Percentiles rank a stretch among this genome's conserved stretches.
Conservation (phyloP, 768 basidiomycete genomes). For the Lentinula raphanica region DNA sequence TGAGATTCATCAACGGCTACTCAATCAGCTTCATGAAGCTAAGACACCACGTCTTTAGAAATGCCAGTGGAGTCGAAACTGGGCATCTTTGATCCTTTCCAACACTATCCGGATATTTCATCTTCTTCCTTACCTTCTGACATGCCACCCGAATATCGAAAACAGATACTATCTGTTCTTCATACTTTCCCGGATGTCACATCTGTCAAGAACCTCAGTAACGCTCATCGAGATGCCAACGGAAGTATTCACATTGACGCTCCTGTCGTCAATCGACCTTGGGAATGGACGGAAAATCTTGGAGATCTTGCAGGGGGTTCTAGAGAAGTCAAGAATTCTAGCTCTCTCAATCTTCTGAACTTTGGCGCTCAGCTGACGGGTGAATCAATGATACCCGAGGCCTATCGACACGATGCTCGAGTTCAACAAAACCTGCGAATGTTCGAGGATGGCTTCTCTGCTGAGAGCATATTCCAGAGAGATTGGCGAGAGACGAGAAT, state of each 20-base stretch:
- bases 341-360: slow-evolving; percentile 66
- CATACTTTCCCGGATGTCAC: slow-evolving; percentile 46
- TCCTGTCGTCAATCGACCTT: slow-evolving; percentile 68
- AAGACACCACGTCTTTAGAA: slow-evolving; percentile 36
- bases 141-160: slow-evolving; percentile 51
- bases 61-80: slow-evolving; percentile 55
- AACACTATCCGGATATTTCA: slow-evolving; percentile 52
- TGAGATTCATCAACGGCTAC: slow-evolving; percentile 23
- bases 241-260: slow-evolving; percentile 45
- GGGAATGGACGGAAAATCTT: slow-evolving; percentile 83
- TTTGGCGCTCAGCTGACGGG: slow-evolving; percentile 65
- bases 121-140: slow-evolving; percentile 49
- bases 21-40: not conserved
- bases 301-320: slow-evolving; percentile 50
- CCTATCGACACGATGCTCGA: slow-evolving; percentile 23
- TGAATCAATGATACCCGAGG: slow-evolving; percentile 40
- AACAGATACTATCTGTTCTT: slow-evolving; percentile 54
- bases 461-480: slow-evolving; percentile 62
- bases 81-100: slow-evolving; percentile 55
- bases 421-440: slow-evolving; percentile 44
- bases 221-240: slow-evolving; percentile 48
- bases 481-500: slow-evolving; percentile 76
- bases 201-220: slow-evolving; percentile 52
- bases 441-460: slow-evolving; percentile 60
- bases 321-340: slow-evolving; percentile 54